A percentile compares a stretch with the other conserved stretches of the same genome.
These are phyloP conservation scores for Rhodotorula sp. DNA, from an alignment of 1,284 basidiomycete genomes.

Conservation along the genomic window DNA sequence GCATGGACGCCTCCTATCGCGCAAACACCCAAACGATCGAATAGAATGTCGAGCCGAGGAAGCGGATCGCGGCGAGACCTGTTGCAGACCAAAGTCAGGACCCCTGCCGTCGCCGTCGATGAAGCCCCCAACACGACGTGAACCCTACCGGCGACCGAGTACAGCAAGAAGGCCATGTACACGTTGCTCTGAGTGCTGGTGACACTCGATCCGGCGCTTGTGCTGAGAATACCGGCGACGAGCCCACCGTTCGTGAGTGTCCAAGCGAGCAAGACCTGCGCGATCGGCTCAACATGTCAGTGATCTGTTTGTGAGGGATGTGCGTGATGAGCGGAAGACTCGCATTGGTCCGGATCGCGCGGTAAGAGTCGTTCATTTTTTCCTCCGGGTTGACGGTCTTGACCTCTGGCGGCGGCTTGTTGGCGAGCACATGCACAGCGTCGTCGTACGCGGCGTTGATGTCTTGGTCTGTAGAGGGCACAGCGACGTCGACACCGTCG, in stretches of 20 bases:
- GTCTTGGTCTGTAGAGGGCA: conserved; percentile 78
- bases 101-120: neutral
- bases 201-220: conserved; percentile 29
- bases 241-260: conserved; percentile 75
- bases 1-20: conserved; percentile 1
- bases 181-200: conserved; percentile 56
- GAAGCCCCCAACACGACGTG: neutral
- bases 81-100: neutral
- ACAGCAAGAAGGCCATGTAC: conserved; percentile 77
- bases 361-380: conserved; percentile 80
- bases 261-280: conserved; percentile 68
- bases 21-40: conserved; percentile 62
- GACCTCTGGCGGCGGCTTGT: conserved; percentile 69
- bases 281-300: conserved; percentile 47
- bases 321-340: neutral
- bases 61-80: conserved; percentile 66
- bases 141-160: conserved; percentile 67
- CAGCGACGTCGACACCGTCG: conserved; percentile 73
- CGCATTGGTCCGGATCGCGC: conserved; percentile 78
- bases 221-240: conserved; percentile 66
- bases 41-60: conserved; percentile 72
- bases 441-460: conserved; percentile 57
- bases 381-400: conserved; percentile 63
- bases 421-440: conserved; percentile 70
- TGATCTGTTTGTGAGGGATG: conserved; percentile 40